These are phyloP conservation scores for Lepiota subincarnata DNA, from an alignment of 768 basidiomycete genomes.

Conservation along the genomic window DNA sequence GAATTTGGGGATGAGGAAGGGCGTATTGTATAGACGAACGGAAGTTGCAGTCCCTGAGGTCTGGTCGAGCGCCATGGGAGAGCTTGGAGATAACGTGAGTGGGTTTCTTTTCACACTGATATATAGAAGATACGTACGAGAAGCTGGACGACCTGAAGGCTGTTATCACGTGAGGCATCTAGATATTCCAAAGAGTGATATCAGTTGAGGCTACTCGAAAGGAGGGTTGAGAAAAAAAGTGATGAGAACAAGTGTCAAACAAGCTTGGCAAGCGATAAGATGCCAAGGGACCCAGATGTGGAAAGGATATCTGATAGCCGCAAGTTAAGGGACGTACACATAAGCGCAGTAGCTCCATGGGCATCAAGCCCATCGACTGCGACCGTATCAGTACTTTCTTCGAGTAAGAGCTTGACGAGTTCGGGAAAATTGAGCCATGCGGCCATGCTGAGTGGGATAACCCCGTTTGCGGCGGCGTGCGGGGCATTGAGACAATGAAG, in stretches of 20 bases:
- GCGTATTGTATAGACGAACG: conserved; percentile 72
- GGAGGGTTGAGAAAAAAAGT: not conserved
- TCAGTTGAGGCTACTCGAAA: conserved; percentile 13
- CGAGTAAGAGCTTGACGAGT: conserved; percentile 60
- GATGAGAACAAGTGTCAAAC: not conserved
- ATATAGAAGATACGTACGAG: conserved; percentile 43
- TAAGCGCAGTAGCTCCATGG: conserved; percentile 74
- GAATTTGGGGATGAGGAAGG: conserved; percentile 52
- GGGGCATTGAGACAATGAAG: conserved; percentile 74
- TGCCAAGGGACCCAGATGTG: not conserved
- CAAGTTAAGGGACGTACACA: conserved; percentile 56
- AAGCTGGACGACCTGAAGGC: conserved; percentile 58
- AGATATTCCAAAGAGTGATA: conserved; percentile 10
- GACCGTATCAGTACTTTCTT: conserved; percentile 55
- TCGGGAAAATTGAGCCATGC: conserved; percentile 69
- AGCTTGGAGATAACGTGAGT: conserved; percentile 37
- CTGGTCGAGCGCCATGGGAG: conserved; percentile 66
- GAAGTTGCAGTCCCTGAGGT: conserved; percentile 67
- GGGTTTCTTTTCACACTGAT: not conserved
- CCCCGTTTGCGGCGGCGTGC: conserved; percentile 63
- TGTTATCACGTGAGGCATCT: conserved; percentile 79
- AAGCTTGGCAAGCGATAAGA: not conserved
- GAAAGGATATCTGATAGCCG: conserved; percentile 14
- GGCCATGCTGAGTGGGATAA: conserved; percentile 74
- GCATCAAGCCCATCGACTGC: conserved; percentile 72